Conservation (phyloP, 1,139 yeast genomes). For the Saccharomyces hybrid region DNA sequence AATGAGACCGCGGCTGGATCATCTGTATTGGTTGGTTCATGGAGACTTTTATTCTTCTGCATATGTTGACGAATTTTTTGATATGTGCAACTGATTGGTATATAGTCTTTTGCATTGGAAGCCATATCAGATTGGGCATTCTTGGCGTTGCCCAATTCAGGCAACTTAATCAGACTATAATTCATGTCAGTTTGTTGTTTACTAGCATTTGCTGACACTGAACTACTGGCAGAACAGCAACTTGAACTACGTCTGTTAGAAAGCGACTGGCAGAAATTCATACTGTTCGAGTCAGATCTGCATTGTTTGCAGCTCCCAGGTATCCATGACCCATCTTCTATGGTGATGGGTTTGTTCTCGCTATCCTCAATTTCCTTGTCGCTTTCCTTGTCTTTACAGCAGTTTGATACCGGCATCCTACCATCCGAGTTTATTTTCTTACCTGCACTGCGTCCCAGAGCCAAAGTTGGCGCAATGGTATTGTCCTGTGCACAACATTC, state of each 20-base stretch:
- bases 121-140: not conserved
- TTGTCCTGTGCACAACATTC: not conserved
- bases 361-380: not conserved
- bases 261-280: slow-evolving; percentile 11
- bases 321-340: slow-evolving; percentile 39
- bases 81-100: slow-evolving; percentile 13
- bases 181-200: not conserved
- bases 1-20: slow-evolving; percentile 2
- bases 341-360: not conserved
- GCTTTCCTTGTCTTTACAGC: not conserved
- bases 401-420: not conserved
- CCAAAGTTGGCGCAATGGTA: not conserved
- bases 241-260: slow-evolving; percentile 3
- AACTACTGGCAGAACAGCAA: not conserved
- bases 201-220: not conserved
- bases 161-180: not conserved
- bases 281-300: slow-evolving; percentile 16
- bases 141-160: not conserved
- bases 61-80: slow-evolving; percentile 14
- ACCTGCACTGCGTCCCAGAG: not conserved
- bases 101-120: not conserved
- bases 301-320: slow-evolving; percentile 87
- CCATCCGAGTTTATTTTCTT: not conserved
- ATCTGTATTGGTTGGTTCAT: not conserved
- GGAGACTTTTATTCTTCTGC: slow-evolving; percentile 4